Conservation (phyloP, 106 monocot species). For the Allium fistulosum region DNA sequence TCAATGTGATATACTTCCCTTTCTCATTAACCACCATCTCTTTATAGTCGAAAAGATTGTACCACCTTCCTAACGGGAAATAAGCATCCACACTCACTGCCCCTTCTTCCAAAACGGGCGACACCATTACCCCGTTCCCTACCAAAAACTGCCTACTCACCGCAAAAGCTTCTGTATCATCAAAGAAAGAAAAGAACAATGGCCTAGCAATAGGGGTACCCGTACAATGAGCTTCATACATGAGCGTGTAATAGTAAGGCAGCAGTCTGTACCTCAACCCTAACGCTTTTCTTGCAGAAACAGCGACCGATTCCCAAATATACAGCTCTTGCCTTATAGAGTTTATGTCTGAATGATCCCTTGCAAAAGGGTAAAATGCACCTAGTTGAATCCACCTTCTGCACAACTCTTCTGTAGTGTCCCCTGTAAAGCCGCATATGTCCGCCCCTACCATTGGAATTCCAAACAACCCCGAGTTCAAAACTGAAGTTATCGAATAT, state of each 20-base stretch:
- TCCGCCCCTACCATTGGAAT: constrained; percentile 82
- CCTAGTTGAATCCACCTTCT: constrained; percentile 72
- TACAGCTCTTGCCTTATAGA: constrained; percentile 53
- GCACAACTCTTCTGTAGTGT: constrained; percentile 67
- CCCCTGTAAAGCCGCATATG: constrained; percentile 53
- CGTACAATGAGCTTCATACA: constrained; percentile 51
- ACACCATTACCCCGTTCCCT: constrained; percentile 24
- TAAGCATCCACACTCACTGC: constrained; percentile 8
- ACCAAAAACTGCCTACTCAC: constrained; percentile 57
- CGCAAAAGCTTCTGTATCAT: constrained; percentile 31
- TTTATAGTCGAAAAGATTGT: constrained; percentile 8
- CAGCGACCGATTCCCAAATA: constrained; percentile 48
- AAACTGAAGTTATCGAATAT: constrained; percentile 51
- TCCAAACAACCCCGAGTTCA: constrained; percentile 61
- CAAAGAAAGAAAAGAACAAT: constrained; percentile 70
- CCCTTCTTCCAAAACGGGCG: constrained; percentile 14
- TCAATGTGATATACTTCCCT: constrained; percentile 5
- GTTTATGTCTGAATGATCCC: constrained; percentile 33
- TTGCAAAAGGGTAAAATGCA: constrained; percentile 77
- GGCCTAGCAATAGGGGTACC: constrained; percentile 70
- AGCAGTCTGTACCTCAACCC: constrained; percentile 68
- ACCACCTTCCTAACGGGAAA: constrained; percentile 17
- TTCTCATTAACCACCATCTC: neutral
- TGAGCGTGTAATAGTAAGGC: constrained; percentile 66
- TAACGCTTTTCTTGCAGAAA: constrained; percentile 44